Evolutionary conservation across 805 yeast genomes (phyloP).

Genomic region (Kodamaea kakaduensis): DNA sequence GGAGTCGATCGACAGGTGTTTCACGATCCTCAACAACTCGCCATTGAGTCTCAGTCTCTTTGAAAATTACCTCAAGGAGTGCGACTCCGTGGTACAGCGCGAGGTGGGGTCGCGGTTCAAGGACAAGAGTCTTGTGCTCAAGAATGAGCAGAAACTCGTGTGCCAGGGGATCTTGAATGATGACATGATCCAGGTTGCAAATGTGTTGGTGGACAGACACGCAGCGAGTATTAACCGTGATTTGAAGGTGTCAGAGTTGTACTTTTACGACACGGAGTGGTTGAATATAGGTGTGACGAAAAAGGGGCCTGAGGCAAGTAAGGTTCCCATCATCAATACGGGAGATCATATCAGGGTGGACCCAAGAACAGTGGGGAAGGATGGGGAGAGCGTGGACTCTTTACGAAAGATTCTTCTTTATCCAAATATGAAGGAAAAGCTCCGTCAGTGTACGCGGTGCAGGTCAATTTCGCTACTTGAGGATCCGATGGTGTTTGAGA

Average conservation of each 20-base stretch:
- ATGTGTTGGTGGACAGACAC: conserved; percentile 47
- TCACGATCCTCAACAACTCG: conserved; percentile 44
- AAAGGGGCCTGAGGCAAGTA: conserved; percentile 1
- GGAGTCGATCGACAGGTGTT: conserved; percentile 49
- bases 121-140: conserved; percentile 33
- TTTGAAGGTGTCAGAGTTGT: conserved; percentile 50
- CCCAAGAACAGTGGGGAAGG: conserved; percentile 23
- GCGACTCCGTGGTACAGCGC: conserved; percentile 39
- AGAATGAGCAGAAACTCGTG: conserved; percentile 57
- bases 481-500: conserved; percentile 37
- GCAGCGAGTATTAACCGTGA: conserved; percentile 40
- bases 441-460: conserved; percentile 41
- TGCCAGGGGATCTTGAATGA: conserved; percentile 58
- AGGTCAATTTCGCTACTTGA: conserved; percentile 38
- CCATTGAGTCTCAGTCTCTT: conserved; percentile 55
- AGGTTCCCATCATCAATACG: neutral
- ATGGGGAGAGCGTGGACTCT: conserved; percentile 31
- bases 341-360: conserved; percentile 7
- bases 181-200: conserved; percentile 37
- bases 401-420: conserved; percentile 34
- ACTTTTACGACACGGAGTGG: conserved; percentile 67
- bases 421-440: conserved; percentile 4
- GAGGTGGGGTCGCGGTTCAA: conserved; percentile 24
- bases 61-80: conserved; percentile 59
- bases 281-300: conserved; percentile 37